These are phyloP conservation scores for Pseudogymnoascus sp. DNA, from an alignment of 2,329 filamentous ascomycete species.

Conservation along the genomic window DNA sequence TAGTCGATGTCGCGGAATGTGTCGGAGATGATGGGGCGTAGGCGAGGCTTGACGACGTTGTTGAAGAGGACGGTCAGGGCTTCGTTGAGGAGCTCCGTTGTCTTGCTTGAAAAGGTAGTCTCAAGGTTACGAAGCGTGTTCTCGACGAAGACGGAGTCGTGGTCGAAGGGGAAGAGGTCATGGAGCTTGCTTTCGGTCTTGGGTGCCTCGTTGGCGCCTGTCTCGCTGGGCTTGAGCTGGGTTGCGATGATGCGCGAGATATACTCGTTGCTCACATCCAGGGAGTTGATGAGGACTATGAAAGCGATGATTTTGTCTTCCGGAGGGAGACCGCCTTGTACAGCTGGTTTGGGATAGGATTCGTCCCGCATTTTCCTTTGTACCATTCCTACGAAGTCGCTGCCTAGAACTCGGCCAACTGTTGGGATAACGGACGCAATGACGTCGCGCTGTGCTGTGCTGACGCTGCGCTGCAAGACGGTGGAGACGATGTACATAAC, in stretches of 20 bases:
- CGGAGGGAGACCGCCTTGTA: constrained; percentile 74
- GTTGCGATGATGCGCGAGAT: constrained; percentile 74
- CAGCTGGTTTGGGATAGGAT: constrained; percentile 71
- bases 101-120: constrained; percentile 65
- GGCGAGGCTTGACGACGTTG: constrained; percentile 74
- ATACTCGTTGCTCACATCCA: constrained; percentile 89
- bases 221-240: constrained; percentile 44
- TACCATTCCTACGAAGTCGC: constrained; percentile 93
- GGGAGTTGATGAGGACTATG: constrained; percentile 88
- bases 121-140: constrained; percentile 62
- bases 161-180: constrained; percentile 70
- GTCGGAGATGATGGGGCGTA: constrained; percentile 77
- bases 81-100: constrained; percentile 73
- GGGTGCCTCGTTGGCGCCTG: constrained; percentile 25
- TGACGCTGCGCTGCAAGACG: constrained; percentile 76
- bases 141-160: constrained; percentile 63
- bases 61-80: constrained; percentile 80
- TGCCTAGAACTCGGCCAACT: constrained; percentile 69
- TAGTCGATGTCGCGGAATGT: constrained; percentile 92
- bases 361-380: constrained; percentile 98
- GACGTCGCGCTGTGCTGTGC: constrained; percentile 74
- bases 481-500: constrained; percentile 99
- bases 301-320: constrained; percentile 86
- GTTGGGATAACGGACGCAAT: constrained; percentile 71
- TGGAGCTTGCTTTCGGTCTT: constrained; percentile 35